A percentile compares a stretch with the other conserved stretches of the same genome.
Conservation (phyloP, 2,329 filamentous ascomycete species). For the Zasmidium citrigriseum region DNA sequence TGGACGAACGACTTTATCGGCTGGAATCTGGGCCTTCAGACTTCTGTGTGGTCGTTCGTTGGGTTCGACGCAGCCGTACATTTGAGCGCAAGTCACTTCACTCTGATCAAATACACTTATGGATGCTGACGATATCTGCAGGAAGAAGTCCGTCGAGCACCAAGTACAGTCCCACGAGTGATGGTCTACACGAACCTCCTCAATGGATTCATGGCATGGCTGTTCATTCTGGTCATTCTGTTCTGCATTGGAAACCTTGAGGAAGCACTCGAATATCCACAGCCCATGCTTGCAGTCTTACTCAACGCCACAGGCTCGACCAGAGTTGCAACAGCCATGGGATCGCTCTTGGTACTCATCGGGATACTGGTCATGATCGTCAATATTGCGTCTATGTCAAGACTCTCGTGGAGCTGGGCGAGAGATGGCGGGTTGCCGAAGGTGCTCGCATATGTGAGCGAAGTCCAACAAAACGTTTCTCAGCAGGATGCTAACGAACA, state of each 20-base stretch:
- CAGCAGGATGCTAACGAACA: neutral
- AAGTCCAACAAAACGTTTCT: neutral
- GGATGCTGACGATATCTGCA: conserved; percentile 8
- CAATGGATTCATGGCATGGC: conserved; percentile 25
- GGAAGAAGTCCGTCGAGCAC: conserved; percentile 25
- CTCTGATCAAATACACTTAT: neutral
- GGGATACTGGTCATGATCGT: conserved; percentile 13
- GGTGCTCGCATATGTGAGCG: conserved; percentile 26
- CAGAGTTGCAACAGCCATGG: conserved; percentile 23
- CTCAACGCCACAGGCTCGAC: conserved; percentile 24
- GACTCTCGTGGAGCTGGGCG: conserved; percentile 30
- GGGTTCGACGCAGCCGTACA: conserved; percentile 10
- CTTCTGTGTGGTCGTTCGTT: conserved; percentile 27
- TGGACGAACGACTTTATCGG: conserved; percentile 26
- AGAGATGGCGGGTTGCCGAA: conserved; percentile 27
- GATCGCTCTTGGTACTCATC: conserved; percentile 12
- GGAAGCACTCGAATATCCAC: conserved; percentile 19
- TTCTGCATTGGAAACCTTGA: conserved; percentile 24
- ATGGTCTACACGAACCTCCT: conserved; percentile 27
- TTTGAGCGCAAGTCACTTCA: neutral
- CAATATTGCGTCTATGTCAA: conserved; percentile 26
- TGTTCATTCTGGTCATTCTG: conserved; percentile 24
- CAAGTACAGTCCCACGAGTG: conserved; percentile 23
- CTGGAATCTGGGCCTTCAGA: conserved; percentile 28
- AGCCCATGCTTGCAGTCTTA: conserved; percentile 25